These are phyloP conservation scores for Medicago truncatula DNA, from an alignment of 306 rosid species.

Conservation along the genomic window MtrunA17r5.0-ANR NC_053042.1:39777501-39778000, in stretches of 20 bases:
- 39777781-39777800: constrained; percentile 80
- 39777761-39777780: constrained; percentile 71
- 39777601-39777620: constrained; percentile 42
- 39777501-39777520: constrained; percentile 42
- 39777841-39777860: constrained; percentile 77
- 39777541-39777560: constrained; percentile 36
- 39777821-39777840: constrained; percentile 90
- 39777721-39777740: constrained; percentile 71
- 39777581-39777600: constrained; percentile 27
- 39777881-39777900: no score
- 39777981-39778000: constrained; percentile 58
- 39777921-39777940: not conserved
- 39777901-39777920: not conserved
- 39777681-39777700: constrained; percentile 62
- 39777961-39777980: constrained; percentile 72
- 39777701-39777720: constrained; percentile 73
- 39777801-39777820: constrained; percentile 76
- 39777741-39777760: constrained; percentile 70
- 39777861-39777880: constrained; percentile 74
- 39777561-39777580: constrained; percentile 23
- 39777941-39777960: not conserved
- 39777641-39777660: constrained; percentile 35
- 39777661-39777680: constrained; percentile 25
- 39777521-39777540: constrained; percentile 25
- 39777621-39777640: constrained; percentile 47